A percentile compares a stretch with the other conserved stretches of the same genome.
Conservation (phyloP, 176 grass and related monocot species). For the Oryza longistaminata region DNA sequence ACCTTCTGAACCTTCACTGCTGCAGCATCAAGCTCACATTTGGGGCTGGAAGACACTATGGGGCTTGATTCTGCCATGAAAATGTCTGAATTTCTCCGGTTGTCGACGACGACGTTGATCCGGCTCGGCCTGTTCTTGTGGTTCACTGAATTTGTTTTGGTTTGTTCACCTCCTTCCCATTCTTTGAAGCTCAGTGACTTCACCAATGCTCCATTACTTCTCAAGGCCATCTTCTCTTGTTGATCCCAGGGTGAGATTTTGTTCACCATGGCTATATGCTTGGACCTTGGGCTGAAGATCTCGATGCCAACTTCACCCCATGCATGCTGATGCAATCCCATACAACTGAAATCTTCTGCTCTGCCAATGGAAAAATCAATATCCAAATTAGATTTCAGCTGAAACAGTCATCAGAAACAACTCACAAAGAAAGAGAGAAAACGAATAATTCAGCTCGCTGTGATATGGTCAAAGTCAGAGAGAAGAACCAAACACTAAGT, state of each 20-base stretch:
- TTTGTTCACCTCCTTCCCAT: conserved; percentile 32
- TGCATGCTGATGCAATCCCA: conserved; percentile 53
- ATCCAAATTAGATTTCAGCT: not conserved
- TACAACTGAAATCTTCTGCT: conserved; percentile 41
- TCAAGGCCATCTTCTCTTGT: not conserved
- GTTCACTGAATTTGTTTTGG: not conserved
- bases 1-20: conserved; percentile 86
- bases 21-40: conserved; percentile 65
- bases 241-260: conserved; percentile 18
- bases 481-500: conserved; percentile 15
- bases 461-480: conserved; percentile 50
- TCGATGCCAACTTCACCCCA: conserved; percentile 52
- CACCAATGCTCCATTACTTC: conserved; percentile 17
- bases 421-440: not conserved
- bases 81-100: conserved; percentile 6
- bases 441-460: not conserved
- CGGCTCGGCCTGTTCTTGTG: not conserved
- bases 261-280: conserved; percentile 27
- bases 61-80: conserved; percentile 26
- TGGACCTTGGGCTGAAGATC: conserved; percentile 32
- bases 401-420: not conserved
- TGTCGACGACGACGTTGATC: not conserved
- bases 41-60: conserved; percentile 40
- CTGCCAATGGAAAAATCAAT: conserved; percentile 46
- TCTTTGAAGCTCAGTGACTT: conserved; percentile 62